phyloP scores from a whole-genome alignment of 345 rosid genomes.

The Eucalyptus sp. region DNA sequence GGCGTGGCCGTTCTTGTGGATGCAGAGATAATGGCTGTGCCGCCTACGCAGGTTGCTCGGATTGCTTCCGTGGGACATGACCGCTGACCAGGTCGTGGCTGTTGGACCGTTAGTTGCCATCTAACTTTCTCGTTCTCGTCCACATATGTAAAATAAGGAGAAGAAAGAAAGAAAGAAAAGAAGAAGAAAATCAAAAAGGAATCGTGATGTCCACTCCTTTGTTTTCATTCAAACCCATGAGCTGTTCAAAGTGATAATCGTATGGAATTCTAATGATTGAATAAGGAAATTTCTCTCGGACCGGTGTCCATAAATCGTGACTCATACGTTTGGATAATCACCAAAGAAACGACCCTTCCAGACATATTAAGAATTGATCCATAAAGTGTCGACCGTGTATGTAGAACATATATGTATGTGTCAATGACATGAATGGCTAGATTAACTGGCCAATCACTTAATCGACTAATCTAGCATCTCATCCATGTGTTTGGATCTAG shows the following conservation, averaged over 20 bases:
- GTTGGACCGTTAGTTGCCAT: not conserved
- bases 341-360: fast-evolving
- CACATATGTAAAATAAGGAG: not conserved
- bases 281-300: not conserved
- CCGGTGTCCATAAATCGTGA: not conserved
- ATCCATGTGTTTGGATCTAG: not conserved
- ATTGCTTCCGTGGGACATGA: not conserved
- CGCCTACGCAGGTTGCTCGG: not conserved
- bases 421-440: not conserved
- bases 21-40: not conserved
- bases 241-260: not conserved
- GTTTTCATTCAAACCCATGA: not conserved
- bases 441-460: not conserved
- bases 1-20: not conserved
- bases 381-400: not conserved
- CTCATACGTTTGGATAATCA: fast-evolving
- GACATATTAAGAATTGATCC: fast-evolving
- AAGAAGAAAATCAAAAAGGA: not conserved
- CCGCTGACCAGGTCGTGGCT: not conserved
- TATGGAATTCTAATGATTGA: not conserved
- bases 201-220: not conserved
- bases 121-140: not conserved
- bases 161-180: not conserved
- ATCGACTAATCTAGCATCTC: not conserved
- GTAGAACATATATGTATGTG: fast-evolving